Base-by-base conservation (phyloP, 805 yeast species). In the Saccharomycopsis schoenii region DNA sequence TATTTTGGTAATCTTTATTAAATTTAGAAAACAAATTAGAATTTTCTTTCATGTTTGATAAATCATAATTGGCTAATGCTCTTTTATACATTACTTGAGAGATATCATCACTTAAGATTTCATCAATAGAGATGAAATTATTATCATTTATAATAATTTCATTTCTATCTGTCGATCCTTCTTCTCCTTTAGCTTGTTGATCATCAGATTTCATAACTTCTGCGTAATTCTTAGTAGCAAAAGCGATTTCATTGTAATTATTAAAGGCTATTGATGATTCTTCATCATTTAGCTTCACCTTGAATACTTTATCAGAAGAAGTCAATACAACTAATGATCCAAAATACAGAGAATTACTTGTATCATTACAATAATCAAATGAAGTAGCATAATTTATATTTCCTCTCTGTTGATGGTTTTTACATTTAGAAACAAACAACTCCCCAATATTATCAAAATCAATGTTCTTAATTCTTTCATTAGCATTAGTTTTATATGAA, bases 391-490 rank as follows among this genome's bases (percentile, higher is more conserved):
- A 15, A n/a, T 25, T 19, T 10, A 42, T 42, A 42, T 42, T 42
- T 50, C 60, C 29, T 29, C 41, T 39, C 52, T 36, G 25, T 43
- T 47, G 24, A 54, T 54, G 39, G 56, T 60, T 40, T 56, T 58
- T 17, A 58, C 57, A 57, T 25, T 62, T 62, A 36, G 55, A 41
- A 34, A 62, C 65, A 60, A 60, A 62, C 39, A 61, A 55, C 11
- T 97, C 89, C 70, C 93, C 98, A 0, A 96, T 96, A 72, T 94
- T 94, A 64, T 93, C 87, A 64, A 93, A 78, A 69, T 94, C 98
- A 39, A 57, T 47, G 12, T n/a, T 24, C n/a, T 39, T 43, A 15
- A 36, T 52, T 52, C 37, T 52, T n/a, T 42, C 21, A 36, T 34
- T 52, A 10, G 37, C 56, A 15, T 9, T 21, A 36, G 19, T 19